Conservation (phyloP, 2,329 filamentous ascomycete species). For the Colletotrichum musicola region DNA sequence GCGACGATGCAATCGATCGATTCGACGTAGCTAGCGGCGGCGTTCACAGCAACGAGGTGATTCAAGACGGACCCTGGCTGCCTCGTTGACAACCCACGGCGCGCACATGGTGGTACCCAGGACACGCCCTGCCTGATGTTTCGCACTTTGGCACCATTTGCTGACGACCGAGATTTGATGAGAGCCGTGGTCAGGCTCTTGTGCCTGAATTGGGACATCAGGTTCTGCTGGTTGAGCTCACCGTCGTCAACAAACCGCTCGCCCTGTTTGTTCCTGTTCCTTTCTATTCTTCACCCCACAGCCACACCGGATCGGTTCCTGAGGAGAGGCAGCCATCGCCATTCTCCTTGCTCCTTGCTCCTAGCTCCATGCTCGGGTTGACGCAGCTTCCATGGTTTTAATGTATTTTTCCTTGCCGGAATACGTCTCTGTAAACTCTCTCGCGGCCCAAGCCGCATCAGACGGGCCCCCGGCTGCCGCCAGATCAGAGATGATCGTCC, state of each 20-base stretch:
- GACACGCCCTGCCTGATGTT: background rate
- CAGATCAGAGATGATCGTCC: constrained; percentile 31
- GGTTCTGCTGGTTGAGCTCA: background rate
- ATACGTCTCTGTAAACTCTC: background rate
- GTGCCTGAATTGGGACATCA: background rate
- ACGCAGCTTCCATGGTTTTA: background rate
- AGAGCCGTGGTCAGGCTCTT: background rate
- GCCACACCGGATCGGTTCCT: too few relatives aligned
- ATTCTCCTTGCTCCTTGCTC: background rate
- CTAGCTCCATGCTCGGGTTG: background rate
- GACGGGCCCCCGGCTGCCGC: constrained; percentile 10
- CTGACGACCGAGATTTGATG: background rate
- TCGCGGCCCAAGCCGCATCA: constrained; percentile 8
- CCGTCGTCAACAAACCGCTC: constrained; percentile 6
- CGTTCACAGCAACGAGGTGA: constrained; percentile 12
- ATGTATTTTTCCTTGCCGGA: constrained; percentile 1
- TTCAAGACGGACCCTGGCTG: constrained; percentile 18
- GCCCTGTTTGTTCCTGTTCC: background rate
- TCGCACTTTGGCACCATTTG: background rate
- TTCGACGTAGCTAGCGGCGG: constrained; percentile 15
- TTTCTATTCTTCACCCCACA: background rate
- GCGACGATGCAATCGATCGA: background rate
- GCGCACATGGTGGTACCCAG: background rate
- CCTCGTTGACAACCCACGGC: background rate
- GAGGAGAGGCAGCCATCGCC: background rate